Evolutionary conservation across 495 filamentous ascomycete genomes (phyloP).

Genomic region (Daldinia bambusicola): DNA sequence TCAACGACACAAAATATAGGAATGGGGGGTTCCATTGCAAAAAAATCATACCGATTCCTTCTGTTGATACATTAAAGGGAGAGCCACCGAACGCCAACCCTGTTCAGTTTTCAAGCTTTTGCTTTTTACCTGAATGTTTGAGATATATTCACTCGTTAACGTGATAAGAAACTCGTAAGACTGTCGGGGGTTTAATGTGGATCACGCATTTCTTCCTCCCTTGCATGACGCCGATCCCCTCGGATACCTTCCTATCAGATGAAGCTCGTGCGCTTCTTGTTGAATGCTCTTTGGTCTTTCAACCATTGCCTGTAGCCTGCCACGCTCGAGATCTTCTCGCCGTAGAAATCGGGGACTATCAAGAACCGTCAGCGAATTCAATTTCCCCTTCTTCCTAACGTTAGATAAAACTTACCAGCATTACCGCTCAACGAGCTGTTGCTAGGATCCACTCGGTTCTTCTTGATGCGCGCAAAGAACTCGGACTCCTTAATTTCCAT

Average conservation of each 20-base stretch:
- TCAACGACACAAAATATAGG: conserved; percentile 19
- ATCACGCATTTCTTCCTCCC: conserved; percentile 8
- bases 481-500: conserved; percentile 87
- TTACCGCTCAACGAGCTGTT: conserved; percentile 63
- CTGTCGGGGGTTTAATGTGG: conserved; percentile 8
- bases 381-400: neutral
- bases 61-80: conserved; percentile 49
- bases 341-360: conserved; percentile 73
- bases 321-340: conserved; percentile 96
- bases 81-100: conserved; percentile 48
- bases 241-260: conserved; percentile 42
- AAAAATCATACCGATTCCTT: conserved; percentile 39
- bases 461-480: conserved; percentile 88
- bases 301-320: conserved; percentile 92
- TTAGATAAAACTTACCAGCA: conserved; percentile 60
- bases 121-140: conserved; percentile 26
- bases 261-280: conserved; percentile 82
- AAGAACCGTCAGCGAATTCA: conserved; percentile 15
- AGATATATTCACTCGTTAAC: conserved; percentile 19
- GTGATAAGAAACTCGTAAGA: conserved; percentile 22
- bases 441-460: conserved; percentile 86
- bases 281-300: conserved; percentile 97
- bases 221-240: neutral
- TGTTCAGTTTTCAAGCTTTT: conserved; percentile 33
- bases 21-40: conserved; percentile 44